phyloP scores from a whole-genome alignment of 352 stramenopile genomes.

The Globisporangium sylvaticum region DNA sequence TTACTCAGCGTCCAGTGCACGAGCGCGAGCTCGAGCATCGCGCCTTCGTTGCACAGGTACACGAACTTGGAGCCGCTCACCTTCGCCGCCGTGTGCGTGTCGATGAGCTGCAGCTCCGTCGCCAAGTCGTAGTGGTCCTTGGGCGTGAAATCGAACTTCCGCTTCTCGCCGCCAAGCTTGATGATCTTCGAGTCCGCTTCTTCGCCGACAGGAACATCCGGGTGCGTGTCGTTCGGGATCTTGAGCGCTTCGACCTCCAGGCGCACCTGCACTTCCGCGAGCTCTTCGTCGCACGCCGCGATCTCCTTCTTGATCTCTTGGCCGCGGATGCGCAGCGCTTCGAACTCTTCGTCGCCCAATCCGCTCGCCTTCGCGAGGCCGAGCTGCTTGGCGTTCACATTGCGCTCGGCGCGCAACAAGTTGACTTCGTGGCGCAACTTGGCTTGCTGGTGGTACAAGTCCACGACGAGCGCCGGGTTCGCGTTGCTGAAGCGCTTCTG shows the following conservation, averaged over 20 bases:
- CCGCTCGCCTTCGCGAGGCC: conserved; percentile 40
- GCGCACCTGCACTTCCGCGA: conserved; percentile 36
- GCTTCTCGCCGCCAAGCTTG: conserved; percentile 49
- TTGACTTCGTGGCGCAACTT: conserved; percentile 56
- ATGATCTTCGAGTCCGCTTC: conserved; percentile 58
- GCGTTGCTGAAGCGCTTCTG: conserved; percentile 64
- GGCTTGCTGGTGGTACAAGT: conserved; percentile 58
- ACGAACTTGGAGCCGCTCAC: conserved; percentile 84
- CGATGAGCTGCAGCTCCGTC: conserved; percentile 61
- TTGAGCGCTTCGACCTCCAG: conserved; percentile 71
- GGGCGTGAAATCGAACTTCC: conserved; percentile 47
- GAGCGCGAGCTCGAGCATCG: conserved; percentile 85
- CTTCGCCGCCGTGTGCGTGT: conserved; percentile 63
- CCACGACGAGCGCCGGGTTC: conserved; percentile 55
- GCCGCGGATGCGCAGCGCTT: conserved; percentile 35
- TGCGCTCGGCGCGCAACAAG: conserved; percentile 59
- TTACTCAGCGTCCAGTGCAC: conserved; percentile 78
- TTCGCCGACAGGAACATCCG: conserved; percentile 54
- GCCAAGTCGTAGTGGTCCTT: conserved; percentile 75
- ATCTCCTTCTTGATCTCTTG: conserved; percentile 61
- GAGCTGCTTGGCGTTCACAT: conserved; percentile 60
- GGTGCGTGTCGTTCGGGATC: conserved; percentile 76
- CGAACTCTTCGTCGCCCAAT: conserved; percentile 28
- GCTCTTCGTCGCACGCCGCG: conserved; percentile 30
- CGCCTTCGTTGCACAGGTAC: conserved; percentile 82